Conservation (phyloP, 805 yeast genomes). For the Lipomyces starkeyi region DNA sequence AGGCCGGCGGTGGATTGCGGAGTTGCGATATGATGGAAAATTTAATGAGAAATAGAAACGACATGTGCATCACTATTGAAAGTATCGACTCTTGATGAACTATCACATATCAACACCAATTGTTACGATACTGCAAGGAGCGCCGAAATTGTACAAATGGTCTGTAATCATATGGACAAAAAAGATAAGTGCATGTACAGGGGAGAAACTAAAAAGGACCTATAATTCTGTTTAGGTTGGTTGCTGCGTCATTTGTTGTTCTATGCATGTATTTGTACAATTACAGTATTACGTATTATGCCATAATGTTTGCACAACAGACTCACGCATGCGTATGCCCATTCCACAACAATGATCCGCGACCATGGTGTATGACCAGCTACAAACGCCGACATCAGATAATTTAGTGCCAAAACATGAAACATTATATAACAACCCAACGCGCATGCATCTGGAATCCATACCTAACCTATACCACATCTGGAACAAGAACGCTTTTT, state of each 20-base stretch:
- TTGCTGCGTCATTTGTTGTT: not conserved
- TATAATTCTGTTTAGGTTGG: not conserved
- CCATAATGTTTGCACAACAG: not conserved
- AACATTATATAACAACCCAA: not conserved
- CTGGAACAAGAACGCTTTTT: not conserved
- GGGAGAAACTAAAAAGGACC: not conserved
- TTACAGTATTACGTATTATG: not conserved
- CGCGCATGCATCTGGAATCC: not conserved
- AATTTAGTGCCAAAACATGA: not conserved
- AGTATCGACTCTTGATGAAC: not conserved
- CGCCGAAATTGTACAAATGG: not conserved
- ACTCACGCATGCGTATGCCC: not conserved
- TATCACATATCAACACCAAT: not conserved
- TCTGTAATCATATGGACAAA: not conserved
- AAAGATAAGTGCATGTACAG: not conserved
- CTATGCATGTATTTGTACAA: not conserved
- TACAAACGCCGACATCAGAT: not conserved
- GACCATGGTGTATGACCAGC: not conserved
- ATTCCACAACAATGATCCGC: not conserved
- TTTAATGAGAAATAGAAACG: not conserved
- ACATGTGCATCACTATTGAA: not conserved
- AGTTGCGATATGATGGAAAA: not conserved
- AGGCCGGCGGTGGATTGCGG: not conserved
- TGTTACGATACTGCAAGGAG: not conserved
- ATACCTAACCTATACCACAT: not conserved